Evolutionary conservation across 2,329 filamentous ascomycete genomes (phyloP), one percentile per base, ranked within the genome.

Genomic region (Calonectria fujianensis): DNA sequence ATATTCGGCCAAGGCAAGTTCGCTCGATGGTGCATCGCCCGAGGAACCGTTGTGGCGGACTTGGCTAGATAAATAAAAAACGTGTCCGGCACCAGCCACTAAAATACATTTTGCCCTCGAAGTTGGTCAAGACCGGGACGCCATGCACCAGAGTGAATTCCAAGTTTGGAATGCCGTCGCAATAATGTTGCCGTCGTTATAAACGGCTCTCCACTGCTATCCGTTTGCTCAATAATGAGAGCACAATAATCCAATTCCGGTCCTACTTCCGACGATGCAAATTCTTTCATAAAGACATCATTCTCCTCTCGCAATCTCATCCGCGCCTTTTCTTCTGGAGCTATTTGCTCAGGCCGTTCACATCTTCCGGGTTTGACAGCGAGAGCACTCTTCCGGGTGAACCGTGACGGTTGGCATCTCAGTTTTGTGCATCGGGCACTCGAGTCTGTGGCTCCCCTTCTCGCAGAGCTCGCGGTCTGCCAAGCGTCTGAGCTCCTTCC

Each of bases 381-480:
- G 37, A 35, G 41, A 31, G 20, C 63, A 50, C 29, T 50, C 41
- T 4, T 32, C 29, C 24, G 39, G 16, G 5, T 32, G 27, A 20
- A 66, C 24, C 24, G 27, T 50, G 20, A 50, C 27, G 11, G 24
- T 16, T 14, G 63, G 41, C 63, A 66, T 45, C 39, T 35, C 63
- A 9, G 24, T 50, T 51, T 66, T 66, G 20, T 66, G 24, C 41
- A 50, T 20, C 13, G 41, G 16, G 41, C 63, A 66, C 10, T 45
- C 27, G 27, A 35, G 18, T 3, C 45, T 16, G 24, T 20, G 14
- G 31, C 37, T 35, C n/a, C n/a, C 31, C 27, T 50, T 50, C 7
- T 66, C 41, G 29, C 41, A 66, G 11, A 45, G 29, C 14, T 66
- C 24, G 20, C 24, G n/a, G 9, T 31, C 10, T 10, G 16, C 37